Conservation (phyloP, 1,284 basidiomycete species). For the Malassezia cuniculi region DNA sequence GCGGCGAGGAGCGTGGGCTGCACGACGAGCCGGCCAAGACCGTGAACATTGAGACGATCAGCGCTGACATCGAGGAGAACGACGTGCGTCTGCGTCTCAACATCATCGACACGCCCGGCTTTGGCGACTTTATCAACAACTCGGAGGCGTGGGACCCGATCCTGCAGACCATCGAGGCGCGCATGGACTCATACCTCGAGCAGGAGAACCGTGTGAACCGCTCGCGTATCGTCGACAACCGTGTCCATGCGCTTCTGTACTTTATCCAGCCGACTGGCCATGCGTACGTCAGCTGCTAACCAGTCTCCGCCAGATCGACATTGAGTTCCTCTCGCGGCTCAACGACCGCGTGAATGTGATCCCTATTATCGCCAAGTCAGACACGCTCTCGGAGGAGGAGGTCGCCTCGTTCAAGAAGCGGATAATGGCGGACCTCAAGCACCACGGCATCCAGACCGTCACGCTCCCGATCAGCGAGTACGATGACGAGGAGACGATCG, state of each 20-base stretch:
- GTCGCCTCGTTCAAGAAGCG: conserved; percentile 38
- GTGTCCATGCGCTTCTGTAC: conserved; percentile 44
- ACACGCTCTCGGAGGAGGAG: conserved; percentile 41
- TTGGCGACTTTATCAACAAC: conserved; percentile 44
- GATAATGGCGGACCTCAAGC: conserved; percentile 38
- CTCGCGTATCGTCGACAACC: conserved; percentile 41
- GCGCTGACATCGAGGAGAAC: conserved; percentile 44
- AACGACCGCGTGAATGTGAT: conserved; percentile 43
- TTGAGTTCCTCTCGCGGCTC: conserved; percentile 43
- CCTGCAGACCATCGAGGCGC: conserved; percentile 43
- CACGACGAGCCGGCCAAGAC: conserved; percentile 38
- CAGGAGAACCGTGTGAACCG: conserved; percentile 44
- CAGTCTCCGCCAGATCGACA: conserved; percentile 40
- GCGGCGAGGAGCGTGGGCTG: conserved; percentile 37
- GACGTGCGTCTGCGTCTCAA: conserved; percentile 42
- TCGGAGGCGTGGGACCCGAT: conserved; percentile 43
- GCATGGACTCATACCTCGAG: conserved; percentile 43
- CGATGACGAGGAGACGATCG: conserved; percentile 42
- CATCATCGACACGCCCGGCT: conserved; percentile 44
- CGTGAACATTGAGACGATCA: conserved; percentile 43
- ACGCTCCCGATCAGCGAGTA: conserved; percentile 34
- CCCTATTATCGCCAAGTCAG: conserved; percentile 43
- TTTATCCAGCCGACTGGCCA: conserved; percentile 44
- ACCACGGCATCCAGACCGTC: conserved; percentile 43
- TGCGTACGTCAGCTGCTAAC: conserved; percentile 10